Percentiles rank a stretch among this genome's conserved stretches.
phyloP scores from a whole-genome alignment of 2,329 filamentous ascomycete species.

The Ceratocystis lukuohia region DNA sequence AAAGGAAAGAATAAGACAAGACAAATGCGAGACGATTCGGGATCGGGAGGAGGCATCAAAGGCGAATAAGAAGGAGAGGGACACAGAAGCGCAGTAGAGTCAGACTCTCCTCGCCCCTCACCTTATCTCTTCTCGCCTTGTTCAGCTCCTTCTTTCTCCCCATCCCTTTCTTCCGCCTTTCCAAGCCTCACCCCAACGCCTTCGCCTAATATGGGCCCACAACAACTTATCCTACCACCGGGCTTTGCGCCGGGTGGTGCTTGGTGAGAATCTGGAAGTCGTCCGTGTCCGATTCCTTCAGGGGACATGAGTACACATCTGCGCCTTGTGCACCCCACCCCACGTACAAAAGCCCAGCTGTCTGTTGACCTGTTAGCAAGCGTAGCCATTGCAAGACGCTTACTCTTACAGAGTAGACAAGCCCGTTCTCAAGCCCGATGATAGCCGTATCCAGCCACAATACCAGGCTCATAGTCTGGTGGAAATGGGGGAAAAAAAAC shows the following conservation, averaged over 20 bases:
- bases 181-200: not conserved
- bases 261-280: not conserved
- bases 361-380: constrained; percentile 23
- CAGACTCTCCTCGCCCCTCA: not conserved
- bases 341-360: constrained; percentile 44
- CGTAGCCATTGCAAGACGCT: not conserved
- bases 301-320: constrained; percentile 20
- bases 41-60: not conserved
- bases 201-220: not conserved
- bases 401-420: not conserved
- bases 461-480: not conserved
- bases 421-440: not conserved
- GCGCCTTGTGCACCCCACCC: constrained; percentile 46
- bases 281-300: not conserved
- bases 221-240: not conserved
- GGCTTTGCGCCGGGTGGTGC: not conserved
- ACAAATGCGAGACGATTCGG: not conserved
- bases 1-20: not conserved
- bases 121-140: too few relatives aligned
- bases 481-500: not conserved
- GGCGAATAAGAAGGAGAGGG: not conserved
- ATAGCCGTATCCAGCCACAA: not conserved
- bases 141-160: too few relatives aligned
- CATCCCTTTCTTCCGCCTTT: too few relatives aligned
- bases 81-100: not conserved